phyloP scores from a whole-genome alignment of 2,329 filamentous ascomycete genomes.

The Hyphodiscus sp. region DNA sequence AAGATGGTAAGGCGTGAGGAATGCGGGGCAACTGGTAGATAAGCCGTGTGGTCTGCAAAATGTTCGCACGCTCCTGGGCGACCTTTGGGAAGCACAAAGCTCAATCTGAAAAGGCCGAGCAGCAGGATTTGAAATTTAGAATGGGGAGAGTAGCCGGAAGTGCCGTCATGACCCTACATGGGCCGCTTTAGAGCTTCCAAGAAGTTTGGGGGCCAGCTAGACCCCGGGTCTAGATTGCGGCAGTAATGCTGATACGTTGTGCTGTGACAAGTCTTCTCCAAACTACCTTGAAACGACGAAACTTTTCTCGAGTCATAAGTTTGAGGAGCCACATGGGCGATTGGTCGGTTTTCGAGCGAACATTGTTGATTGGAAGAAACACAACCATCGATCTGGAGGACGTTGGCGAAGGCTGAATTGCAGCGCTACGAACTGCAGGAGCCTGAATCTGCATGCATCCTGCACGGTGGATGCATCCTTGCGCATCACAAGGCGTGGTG shows the following conservation, averaged over 20 bases:
- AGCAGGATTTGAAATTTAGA: not conserved
- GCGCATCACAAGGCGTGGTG: not conserved
- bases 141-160: not conserved
- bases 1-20: not conserved
- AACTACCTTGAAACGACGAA: not conserved
- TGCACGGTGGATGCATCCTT: not conserved
- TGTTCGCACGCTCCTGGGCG: not conserved
- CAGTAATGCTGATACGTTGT: not conserved
- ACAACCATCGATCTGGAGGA: not conserved
- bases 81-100: not conserved
- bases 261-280: not conserved
- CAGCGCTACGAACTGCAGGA: not conserved
- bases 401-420: not conserved
- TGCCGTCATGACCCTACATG: not conserved
- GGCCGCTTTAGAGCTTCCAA: not conserved
- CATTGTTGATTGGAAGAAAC: not conserved
- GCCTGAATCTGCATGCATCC: not conserved
- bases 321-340: not conserved
- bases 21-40: not conserved
- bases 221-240: not conserved
- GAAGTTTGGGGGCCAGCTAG: not conserved
- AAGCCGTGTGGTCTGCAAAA: not conserved
- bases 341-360: not conserved
- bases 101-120: not conserved
- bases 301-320: not conserved